Percentiles rank a stretch among this genome's conserved stretches.
Conservation (phyloP, 108 stramenopile genomes). For the Nannochloropsis gaditana region DNA sequence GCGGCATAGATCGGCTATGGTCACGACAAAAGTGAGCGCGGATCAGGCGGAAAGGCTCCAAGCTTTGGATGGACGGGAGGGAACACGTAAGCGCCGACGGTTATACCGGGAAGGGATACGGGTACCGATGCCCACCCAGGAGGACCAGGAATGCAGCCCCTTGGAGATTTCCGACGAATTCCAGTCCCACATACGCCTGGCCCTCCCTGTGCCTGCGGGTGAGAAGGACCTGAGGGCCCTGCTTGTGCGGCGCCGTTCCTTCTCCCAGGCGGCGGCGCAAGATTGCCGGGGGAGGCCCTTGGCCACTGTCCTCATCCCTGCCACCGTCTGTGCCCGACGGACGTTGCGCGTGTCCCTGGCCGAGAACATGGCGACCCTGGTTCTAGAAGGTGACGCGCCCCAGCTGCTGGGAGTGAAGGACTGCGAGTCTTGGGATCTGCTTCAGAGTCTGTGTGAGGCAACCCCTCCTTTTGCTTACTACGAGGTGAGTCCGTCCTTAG, state of each 20-base stretch:
- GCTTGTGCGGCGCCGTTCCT: neutral
- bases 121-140: neutral
- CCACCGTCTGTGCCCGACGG: neutral
- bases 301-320: neutral
- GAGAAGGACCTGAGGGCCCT: neutral
- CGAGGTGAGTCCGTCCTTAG: neutral
- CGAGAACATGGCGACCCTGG: conserved; percentile 3
- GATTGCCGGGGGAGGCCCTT: neutral
- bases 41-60: neutral
- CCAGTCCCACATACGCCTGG: neutral
- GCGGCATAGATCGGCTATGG: neutral
- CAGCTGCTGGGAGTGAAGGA: neutral
- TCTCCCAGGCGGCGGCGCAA: neutral
- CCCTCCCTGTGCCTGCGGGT: neutral
- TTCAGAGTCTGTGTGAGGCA: neutral
- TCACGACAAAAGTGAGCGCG: neutral
- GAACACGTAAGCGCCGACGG: neutral
- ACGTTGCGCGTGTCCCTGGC: neutral
- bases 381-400: neutral
- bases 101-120: neutral
- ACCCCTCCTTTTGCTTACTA: neutral
- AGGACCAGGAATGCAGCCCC: neutral
- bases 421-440: neutral
- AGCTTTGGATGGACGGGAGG: neutral
- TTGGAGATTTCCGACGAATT: neutral